Evolutionary conservation across 441 rosid species (phyloP).

Genomic region (Pelargonium citronellum): DNA sequence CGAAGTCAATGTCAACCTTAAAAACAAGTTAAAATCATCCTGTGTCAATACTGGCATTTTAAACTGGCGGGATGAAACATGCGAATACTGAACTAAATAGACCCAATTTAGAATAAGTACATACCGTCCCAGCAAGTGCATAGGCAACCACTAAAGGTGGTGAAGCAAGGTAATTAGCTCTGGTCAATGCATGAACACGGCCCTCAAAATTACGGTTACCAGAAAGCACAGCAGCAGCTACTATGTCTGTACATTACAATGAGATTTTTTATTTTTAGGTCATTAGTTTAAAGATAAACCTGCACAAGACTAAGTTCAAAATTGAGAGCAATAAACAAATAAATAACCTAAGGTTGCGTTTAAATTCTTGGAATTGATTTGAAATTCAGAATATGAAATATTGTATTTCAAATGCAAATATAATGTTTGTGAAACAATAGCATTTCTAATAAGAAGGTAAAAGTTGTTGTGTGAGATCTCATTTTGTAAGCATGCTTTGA

Average conservation of each 20-base stretch:
- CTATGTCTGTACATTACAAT: slow-evolving; percentile 46
- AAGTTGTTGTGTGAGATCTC: no score
- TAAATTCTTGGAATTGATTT: no score
- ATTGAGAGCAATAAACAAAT: neutral
- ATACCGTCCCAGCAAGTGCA: slow-evolving; percentile 99
- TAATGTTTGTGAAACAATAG: no score
- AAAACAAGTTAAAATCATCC: slow-evolving; percentile 18
- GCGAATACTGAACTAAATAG: neutral
- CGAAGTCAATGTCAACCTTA: slow-evolving; percentile 93
- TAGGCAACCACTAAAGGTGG: slow-evolving; percentile 96
- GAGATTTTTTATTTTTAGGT: neutral
- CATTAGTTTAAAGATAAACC: neutral
- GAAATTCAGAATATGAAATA: no score
- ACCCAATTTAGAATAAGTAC: neutral
- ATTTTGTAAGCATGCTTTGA: no score
- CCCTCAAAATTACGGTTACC: slow-evolving; percentile 98
- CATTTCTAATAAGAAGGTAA: no score
- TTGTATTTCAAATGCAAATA: no score
- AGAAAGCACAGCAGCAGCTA: slow-evolving; percentile 93
- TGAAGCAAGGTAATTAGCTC: slow-evolving; percentile 98
- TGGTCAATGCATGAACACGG: slow-evolving; percentile 90
- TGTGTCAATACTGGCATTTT: neutral
- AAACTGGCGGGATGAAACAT: neutral
- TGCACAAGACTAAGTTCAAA: neutral
- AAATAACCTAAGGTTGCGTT: neutral